Conservation (phyloP, 352 stramenopile species). For the Pythium rhizo-oryzae region DNA sequence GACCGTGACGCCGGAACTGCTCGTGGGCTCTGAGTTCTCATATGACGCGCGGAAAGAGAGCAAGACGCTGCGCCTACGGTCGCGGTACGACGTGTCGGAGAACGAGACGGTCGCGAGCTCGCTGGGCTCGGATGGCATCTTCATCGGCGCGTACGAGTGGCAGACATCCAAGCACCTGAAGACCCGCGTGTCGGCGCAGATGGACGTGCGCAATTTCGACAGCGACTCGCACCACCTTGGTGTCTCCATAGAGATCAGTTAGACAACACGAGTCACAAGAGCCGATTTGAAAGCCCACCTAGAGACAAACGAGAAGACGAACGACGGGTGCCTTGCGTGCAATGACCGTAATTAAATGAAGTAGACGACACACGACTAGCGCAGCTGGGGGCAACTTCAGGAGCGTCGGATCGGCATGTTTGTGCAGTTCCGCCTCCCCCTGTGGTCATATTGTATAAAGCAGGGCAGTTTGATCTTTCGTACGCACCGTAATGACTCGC, state of each 20-base stretch:
- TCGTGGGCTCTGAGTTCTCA: conserved; percentile 65
- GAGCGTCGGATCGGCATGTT: neutral
- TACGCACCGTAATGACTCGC: conserved; percentile 13
- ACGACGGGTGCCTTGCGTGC: neutral
- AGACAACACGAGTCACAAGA: neutral
- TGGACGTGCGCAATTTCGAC: conserved; percentile 84
- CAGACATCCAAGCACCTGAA: conserved; percentile 72
- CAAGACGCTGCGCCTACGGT: conserved; percentile 57
- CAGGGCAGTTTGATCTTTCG: neutral
- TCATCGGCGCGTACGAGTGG: conserved; percentile 81
- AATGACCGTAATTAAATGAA: neutral
- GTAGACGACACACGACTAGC: neutral
- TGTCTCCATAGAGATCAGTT: conserved; percentile 81
- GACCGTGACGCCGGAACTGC: conserved; percentile 49
- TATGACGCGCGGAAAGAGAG: conserved; percentile 75
- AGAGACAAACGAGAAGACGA: neutral
- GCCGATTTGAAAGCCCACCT: neutral
- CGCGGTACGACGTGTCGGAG: conserved; percentile 51
- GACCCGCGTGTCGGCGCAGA: conserved; percentile 74
- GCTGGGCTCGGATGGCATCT: conserved; percentile 72
- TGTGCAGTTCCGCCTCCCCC: neutral
- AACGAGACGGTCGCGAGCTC: conserved; percentile 59
- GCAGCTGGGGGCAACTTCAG: neutral
- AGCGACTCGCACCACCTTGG: conserved; percentile 84
- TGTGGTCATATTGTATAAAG: conserved; percentile 23